Evolutionary conservation across 2,329 filamentous ascomycete genomes (phyloP), one percentile per base, ranked within the genome.

Genomic region (Allantophomopsis lycopodina): DNA sequence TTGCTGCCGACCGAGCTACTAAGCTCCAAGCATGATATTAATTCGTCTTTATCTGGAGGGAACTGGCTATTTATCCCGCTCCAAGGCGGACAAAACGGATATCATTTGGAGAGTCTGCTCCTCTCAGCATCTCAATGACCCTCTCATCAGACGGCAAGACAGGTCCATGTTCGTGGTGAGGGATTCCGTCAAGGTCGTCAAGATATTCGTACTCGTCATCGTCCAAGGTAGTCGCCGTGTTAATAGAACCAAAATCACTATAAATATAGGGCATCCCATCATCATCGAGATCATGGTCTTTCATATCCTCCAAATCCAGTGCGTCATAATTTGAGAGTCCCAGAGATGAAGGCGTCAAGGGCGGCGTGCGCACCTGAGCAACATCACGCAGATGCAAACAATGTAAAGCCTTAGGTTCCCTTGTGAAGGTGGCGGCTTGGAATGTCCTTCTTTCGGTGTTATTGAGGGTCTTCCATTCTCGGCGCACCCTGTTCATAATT

Each of bases 1-100:
- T 95, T 54, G 88, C 88, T 21, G 72, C 74, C 38, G 85, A 94
- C 53, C 73, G 88, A 37, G 84, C 80, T 1, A 57, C 60, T 23
- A 93, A 87, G 58, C 57, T 84, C 37, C 37, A 42, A 14, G 18
- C 14, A 23, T 23, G 7, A 34, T 7, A 34, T 28, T 8, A 28
- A 10, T 28, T 28, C 11, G 4, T 28, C 23, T 28, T 28, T 8
- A 10, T 28, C 23, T 28, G 7, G 13, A n/a, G 7, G 13, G 12
- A 34, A 34, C 3, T 10, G 16, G n/a, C 3, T 8, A 3, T 13
- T 14, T 34, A 15, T 34, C 32, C n/a, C 32, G 15, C 3, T 34
- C 32, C 32, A 34, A 34, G 5, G 15, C 16, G 32, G 11, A 52
- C 48, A 42, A 51, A 52, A 42, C 45, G 47, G 31, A 48, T 41